Evolutionary conservation across 1,139 yeast genomes (phyloP).

Genomic region (Saccharomyces hybrid): DNA sequence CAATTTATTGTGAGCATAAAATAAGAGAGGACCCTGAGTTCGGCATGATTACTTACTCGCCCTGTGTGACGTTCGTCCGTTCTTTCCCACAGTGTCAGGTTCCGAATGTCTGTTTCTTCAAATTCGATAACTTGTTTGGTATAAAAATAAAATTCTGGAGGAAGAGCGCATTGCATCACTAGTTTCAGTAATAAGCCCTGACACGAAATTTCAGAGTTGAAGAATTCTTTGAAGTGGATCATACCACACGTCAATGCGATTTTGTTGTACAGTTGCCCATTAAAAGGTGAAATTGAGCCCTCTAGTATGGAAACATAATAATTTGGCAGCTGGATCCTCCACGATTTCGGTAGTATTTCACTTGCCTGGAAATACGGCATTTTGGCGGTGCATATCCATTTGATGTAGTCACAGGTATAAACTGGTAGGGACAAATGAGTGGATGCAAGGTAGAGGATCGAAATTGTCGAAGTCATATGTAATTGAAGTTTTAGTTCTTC

Average conservation of each 20-base stretch:
- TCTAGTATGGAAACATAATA: constrained; percentile 25
- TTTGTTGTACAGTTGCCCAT: constrained; percentile 19
- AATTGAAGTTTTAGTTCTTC: constrained; percentile 32
- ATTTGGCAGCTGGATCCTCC: constrained; percentile 26
- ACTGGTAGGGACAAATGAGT: constrained; percentile 25
- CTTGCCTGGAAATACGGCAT: constrained; percentile 24
- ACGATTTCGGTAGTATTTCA: constrained; percentile 19
- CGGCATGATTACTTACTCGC: constrained; percentile 9
- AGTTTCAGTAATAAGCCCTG: constrained; percentile 21
- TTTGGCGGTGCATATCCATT: constrained; percentile 21
- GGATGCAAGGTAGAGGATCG: constrained; percentile 25
- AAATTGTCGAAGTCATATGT: constrained; percentile 19
- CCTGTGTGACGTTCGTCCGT: not conserved
- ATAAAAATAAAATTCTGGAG: constrained; percentile 23
- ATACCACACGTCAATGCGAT: constrained; percentile 13
- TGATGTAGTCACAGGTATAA: constrained; percentile 20
- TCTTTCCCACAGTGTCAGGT: not conserved
- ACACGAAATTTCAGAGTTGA: constrained; percentile 10
- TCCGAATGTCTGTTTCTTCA: not conserved
- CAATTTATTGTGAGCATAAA: constrained; percentile 20
- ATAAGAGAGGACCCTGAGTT: constrained; percentile 17
- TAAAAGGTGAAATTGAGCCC: constrained; percentile 23
- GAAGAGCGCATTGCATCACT: constrained; percentile 14
- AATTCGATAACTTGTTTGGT: constrained; percentile 12
- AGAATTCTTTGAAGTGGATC: constrained; percentile 11